These are phyloP conservation scores for Knufia fluminis DNA, from an alignment of 2,329 filamentous ascomycete genomes.

Conservation along the genomic window DNA sequence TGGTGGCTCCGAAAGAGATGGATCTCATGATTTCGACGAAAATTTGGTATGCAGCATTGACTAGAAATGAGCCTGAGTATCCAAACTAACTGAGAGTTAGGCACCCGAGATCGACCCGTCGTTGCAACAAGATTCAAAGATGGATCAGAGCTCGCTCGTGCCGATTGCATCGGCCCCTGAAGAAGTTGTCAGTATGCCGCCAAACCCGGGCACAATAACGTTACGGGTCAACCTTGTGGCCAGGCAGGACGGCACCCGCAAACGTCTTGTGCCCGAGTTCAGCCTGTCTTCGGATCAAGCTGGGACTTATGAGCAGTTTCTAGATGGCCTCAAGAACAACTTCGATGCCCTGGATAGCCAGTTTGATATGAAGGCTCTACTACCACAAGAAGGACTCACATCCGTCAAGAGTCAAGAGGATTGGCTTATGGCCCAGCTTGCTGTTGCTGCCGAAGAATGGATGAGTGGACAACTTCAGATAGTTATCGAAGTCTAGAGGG, in stretches of 20 bases:
- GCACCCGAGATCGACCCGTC: slow-evolving; percentile 13
- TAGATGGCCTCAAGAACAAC: slow-evolving; percentile 15
- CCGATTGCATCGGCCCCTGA: not conserved
- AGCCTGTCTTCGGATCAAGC: slow-evolving; percentile 15
- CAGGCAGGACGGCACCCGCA: slow-evolving; percentile 15
- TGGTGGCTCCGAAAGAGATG: slow-evolving; percentile 3
- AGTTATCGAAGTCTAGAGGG: slow-evolving; percentile 29
- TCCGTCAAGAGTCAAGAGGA: slow-evolving; percentile 32
- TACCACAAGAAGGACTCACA: slow-evolving; percentile 33
- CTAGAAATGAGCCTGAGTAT: not conserved
- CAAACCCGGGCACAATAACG: slow-evolving; percentile 10
- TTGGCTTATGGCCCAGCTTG: slow-evolving; percentile 37
- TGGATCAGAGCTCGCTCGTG: not conserved
- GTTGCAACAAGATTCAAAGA: slow-evolving; percentile 10
- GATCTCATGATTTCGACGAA: slow-evolving; percentile 3
- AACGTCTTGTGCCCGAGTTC: slow-evolving; percentile 20
- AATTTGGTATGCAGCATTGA: slow-evolving; percentile 5
- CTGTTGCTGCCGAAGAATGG: slow-evolving; percentile 37
- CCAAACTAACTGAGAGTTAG: not conserved
- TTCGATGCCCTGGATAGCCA: slow-evolving; percentile 10
- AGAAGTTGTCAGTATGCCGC: not conserved
- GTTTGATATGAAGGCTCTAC: slow-evolving; percentile 30
- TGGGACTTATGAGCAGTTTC: slow-evolving; percentile 14
- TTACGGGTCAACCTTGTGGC: slow-evolving; percentile 21
- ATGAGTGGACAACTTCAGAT: slow-evolving; percentile 38